These are phyloP conservation scores for Psilocybe cyanescens DNA, from an alignment of 768 basidiomycete species.

Conservation along the genomic window DNA sequence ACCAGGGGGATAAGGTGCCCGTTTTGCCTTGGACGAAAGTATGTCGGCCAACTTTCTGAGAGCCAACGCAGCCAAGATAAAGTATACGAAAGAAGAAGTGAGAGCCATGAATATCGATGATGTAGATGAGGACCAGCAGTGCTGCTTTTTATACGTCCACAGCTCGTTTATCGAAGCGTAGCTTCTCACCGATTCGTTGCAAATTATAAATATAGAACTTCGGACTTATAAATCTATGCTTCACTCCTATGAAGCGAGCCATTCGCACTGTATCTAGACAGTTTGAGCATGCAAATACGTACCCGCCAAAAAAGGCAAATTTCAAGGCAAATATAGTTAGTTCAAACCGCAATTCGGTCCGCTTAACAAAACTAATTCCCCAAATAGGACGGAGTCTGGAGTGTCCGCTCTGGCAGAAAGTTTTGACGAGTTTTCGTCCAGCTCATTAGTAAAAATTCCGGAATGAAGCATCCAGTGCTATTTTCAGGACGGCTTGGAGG, in stretches of 20 bases:
- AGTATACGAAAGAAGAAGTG: background rate
- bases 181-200: background rate
- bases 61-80: background rate
- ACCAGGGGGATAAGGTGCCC: slow-evolving; percentile 19
- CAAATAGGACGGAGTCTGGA: background rate
- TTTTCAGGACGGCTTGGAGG: too few relatives aligned
- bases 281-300: background rate
- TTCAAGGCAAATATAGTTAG: background rate
- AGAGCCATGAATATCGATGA: background rate
- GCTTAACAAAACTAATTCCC: background rate
- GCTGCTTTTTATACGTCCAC: background rate
- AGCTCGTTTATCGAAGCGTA: background rate
- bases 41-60: background rate
- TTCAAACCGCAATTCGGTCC: background rate
- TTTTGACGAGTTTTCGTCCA: too few relatives aligned
- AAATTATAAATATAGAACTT: background rate
- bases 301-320: background rate
- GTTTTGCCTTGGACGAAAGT: background rate
- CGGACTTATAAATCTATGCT: background rate
- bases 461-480: too few relatives aligned
- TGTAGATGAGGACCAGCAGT: background rate
- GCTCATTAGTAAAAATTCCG: too few relatives aligned
- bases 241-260: background rate
- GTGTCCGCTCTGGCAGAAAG: background rate
- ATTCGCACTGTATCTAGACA: background rate